These are phyloP conservation scores for Pogostemon cablin DNA, from an alignment of 257 asterid species.

Conservation along the genomic window DNA sequence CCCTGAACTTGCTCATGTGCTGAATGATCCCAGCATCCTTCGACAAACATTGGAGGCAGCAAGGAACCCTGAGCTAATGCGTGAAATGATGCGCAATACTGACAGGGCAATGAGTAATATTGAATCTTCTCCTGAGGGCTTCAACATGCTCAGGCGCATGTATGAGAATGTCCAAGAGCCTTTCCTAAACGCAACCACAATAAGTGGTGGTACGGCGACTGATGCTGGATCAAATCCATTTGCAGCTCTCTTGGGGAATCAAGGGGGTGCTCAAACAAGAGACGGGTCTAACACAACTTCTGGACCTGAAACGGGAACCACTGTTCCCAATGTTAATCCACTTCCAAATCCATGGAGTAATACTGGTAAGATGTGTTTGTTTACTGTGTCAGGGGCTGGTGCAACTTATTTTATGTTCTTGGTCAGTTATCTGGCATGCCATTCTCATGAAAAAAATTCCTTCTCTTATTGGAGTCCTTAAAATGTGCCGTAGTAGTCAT, in stretches of 20 bases:
- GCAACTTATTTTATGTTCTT: not conserved
- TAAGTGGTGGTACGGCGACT: conserved; percentile 44
- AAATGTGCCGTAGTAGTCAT: conserved; percentile 10
- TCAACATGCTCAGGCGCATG: conserved; percentile 77
- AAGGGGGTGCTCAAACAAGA: conserved; percentile 51
- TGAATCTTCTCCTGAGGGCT: conserved; percentile 77
- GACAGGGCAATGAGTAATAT: conserved; percentile 72
- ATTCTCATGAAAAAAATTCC: not conserved
- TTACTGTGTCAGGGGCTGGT: not conserved
- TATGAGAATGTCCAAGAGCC: conserved; percentile 74
- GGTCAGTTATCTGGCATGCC: not conserved
- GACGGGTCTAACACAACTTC: conserved; percentile 47
- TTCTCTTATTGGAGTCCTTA: not conserved
- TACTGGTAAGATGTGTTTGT: conserved; percentile 42
- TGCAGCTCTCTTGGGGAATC: conserved; percentile 59
- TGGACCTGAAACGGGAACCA: conserved; percentile 51
- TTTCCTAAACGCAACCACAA: conserved; percentile 59
- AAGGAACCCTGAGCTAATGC: conserved; percentile 72
- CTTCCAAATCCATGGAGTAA: conserved; percentile 69
- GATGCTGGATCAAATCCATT: conserved; percentile 58
- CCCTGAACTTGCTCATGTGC: conserved; percentile 68
- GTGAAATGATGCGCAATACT: conserved; percentile 68
- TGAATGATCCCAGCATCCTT: conserved; percentile 62
- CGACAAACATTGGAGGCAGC: conserved; percentile 66
- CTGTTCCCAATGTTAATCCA: conserved; percentile 61